These are phyloP conservation scores for Colletotrichum caudatum DNA, from an alignment of 2,329 filamentous ascomycete species.

Conservation along the genomic window DNA sequence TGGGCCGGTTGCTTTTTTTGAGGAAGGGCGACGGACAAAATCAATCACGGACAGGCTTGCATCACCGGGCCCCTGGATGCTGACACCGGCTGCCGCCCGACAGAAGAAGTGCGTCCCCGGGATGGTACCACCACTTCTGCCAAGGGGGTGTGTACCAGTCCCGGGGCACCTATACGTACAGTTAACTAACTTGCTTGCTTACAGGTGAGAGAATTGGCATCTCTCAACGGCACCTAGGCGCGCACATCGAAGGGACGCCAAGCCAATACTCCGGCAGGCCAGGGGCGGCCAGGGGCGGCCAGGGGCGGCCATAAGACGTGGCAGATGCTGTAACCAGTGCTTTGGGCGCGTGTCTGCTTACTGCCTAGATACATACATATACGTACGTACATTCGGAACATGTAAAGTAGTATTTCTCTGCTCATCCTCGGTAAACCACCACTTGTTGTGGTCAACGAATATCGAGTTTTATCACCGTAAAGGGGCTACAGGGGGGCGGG, in stretches of 20 bases:
- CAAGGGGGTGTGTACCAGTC: neutral
- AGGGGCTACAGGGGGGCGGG: neutral
- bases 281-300: conserved; percentile 24
- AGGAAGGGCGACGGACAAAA: neutral
- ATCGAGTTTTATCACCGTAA: conserved; percentile 7
- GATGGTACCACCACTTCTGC: neutral
- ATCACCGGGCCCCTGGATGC: conserved; percentile 12
- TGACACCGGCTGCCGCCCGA: neutral
- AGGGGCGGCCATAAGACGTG: conserved; percentile 35
- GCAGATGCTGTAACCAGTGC: conserved; percentile 30
- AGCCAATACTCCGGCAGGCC: conserved; percentile 39
- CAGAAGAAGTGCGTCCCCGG: neutral
- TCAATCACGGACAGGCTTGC: neutral
- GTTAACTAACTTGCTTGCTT: neutral
- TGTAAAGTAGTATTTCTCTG: no score
- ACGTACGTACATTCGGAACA: neutral
- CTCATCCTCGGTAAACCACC: conserved; percentile 2
- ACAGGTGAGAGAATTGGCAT: neutral
- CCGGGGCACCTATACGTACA: conserved; percentile 1
- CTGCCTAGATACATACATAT: neutral
- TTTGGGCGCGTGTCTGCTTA: neutral
- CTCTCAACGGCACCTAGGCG: neutral
- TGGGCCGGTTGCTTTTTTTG: neutral
- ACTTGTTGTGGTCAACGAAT: conserved; percentile 3
- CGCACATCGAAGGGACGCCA: conserved; percentile 23